These are phyloP conservation scores for Diaporthe citri DNA, from an alignment of 2,329 filamentous ascomycete genomes.

Conservation along the genomic window DNA sequence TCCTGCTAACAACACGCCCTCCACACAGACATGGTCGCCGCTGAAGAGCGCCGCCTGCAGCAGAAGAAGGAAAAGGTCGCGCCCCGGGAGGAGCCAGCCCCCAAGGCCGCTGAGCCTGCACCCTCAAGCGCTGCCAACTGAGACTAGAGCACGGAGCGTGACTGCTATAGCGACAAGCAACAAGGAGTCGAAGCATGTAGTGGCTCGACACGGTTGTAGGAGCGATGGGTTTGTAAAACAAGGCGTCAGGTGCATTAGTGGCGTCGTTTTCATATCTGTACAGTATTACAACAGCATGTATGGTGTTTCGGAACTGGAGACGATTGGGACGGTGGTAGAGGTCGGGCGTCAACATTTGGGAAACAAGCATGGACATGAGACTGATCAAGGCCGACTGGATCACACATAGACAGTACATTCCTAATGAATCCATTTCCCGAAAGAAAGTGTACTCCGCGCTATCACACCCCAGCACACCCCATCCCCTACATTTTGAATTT, in stretches of 20 bases:
- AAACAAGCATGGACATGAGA: not conserved
- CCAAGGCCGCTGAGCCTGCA: constrained; percentile 39
- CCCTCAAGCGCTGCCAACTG: constrained; percentile 30
- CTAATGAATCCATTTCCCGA: constrained; percentile 21
- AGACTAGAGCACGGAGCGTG: not conserved
- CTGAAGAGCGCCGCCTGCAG: constrained; percentile 75
- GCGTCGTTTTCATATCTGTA: constrained; percentile 27
- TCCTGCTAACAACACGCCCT: constrained; percentile 38
- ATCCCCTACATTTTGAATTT: not conserved
- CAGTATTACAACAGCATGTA: constrained; percentile 26
- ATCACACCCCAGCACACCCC: not conserved
- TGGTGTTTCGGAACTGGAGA: constrained; percentile 14
- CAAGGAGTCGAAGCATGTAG: not conserved
- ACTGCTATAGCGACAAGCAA: not conserved
- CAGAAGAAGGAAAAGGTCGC: constrained; percentile 54
- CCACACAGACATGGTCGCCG: constrained; percentile 80
- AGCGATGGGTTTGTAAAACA: not conserved
- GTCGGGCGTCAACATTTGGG: not conserved
- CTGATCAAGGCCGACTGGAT: not conserved
- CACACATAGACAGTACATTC: constrained; percentile 25
- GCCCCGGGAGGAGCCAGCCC: constrained; percentile 41
- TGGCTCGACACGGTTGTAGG: not conserved
- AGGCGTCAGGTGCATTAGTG: constrained; percentile 34
- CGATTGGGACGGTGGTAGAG: not conserved
- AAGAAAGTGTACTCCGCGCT: constrained; percentile 17